Evolutionary conservation across 2,329 filamentous ascomycete genomes (phyloP), one percentile per base, ranked within the genome.

Genomic region (Myriosclerotinia scirpicola): DNA sequence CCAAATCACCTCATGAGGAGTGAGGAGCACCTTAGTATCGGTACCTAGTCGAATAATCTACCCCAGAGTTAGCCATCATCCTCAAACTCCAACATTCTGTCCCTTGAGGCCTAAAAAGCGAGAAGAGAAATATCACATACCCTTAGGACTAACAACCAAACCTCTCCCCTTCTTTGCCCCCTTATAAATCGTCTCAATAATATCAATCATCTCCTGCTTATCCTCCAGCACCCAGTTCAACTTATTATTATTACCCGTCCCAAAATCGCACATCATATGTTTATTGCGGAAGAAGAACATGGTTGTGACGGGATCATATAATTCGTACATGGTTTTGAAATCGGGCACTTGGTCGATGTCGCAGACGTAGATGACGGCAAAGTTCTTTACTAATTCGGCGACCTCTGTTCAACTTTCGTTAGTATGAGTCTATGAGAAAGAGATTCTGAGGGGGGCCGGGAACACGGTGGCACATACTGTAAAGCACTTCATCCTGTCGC

Each of bases 281-380:
- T 99, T 99, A 78, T 99, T 99, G 69, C 94, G 87, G 83, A 93
- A 97, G 84, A 97, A 97, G 83, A 92, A 96, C 91, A 97, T 97
- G 79, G 98, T 88, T 3, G 95, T 96, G 81, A 93, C 92, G 0
- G 93, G 88, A 77, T 99, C 91, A 82, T 95, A 93, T 7, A 93
- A 83, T 77, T 93, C 85, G 83, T 97, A 97, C 94, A 98, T 98
- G 75, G 90, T 87, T 77, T 95, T 97, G 82, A 97, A 97, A 78
- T 96, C 92, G 66, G 91, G 91, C 6, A 96, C 91, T 78, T 93
- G 85, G 76, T 96, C 91, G 74, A 96, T 89, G 78, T 98, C 93
- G 84, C 93, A 97, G 64, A 96, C 85, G 80, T 98, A 98, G 78
- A 98, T 90, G 78, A 90, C 90, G 67, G 91, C 90, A 76, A 95